Percentiles rank a stretch among this genome's conserved stretches.
Conservation (phyloP, 371 early-diverging fungal genomes). For the Saksenaea oblongispora region DNA sequence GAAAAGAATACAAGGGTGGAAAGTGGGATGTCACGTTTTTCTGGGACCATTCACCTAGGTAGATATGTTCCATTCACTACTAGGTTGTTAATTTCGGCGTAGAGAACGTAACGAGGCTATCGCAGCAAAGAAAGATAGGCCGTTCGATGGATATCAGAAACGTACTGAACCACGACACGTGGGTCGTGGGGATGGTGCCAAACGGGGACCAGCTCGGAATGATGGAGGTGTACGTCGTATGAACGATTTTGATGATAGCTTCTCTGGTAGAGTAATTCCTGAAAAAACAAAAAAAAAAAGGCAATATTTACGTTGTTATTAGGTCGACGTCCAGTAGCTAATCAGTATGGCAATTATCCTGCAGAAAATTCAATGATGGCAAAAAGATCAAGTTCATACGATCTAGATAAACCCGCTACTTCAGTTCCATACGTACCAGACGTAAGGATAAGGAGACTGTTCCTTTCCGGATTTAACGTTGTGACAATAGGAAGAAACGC, state of each 20-base stretch:
- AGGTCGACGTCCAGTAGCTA: background rate
- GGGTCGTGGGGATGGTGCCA: background rate
- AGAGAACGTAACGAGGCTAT: conserved; percentile 28
- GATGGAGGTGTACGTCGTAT: conserved; percentile 9
- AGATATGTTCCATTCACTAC: conserved; percentile 2
- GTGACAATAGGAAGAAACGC: background rate
- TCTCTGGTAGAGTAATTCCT: background rate
- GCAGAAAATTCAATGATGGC: background rate
- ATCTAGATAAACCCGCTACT: conserved; percentile 2
- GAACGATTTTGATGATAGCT: conserved; percentile 1
- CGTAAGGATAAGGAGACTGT: background rate
- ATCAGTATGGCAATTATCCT: conserved; percentile 8
- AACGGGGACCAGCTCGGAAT: background rate
- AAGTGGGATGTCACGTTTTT: conserved; percentile 49
- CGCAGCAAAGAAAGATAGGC: conserved; percentile 13
- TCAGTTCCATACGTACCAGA: background rate
- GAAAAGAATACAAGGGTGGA: conserved; percentile 42
- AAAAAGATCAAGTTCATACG: background rate
- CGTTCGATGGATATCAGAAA: conserved; percentile 2
- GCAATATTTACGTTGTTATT: background rate
- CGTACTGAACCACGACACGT: conserved; percentile 7
- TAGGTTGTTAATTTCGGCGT: background rate
- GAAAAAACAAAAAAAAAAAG: too few relatives aligned
- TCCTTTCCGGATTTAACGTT: background rate
- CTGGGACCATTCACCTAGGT: conserved; percentile 57